These are phyloP conservation scores for Neonectria sp. DNA, from an alignment of 2,329 filamentous ascomycete genomes.

Conservation along the genomic window DNA sequence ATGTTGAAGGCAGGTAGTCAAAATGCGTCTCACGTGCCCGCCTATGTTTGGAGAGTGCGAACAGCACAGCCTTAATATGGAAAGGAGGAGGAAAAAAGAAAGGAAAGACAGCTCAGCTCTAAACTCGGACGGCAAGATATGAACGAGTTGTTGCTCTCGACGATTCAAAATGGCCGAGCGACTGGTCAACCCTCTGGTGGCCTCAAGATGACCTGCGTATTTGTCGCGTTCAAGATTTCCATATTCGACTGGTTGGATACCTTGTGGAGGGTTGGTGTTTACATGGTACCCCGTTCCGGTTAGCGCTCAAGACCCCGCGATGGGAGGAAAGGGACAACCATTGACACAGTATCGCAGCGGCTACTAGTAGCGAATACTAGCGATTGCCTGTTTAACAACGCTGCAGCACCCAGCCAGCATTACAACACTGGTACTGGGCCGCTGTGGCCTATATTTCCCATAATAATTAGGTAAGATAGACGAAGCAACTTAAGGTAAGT, in stretches of 20 bases:
- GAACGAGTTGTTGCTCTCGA: neutral
- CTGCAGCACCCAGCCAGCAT: no score
- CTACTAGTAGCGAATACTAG: neutral
- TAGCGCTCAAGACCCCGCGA: constrained; percentile 21
- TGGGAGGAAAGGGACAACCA: constrained; percentile 5
- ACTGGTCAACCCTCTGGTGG: constrained; percentile 7
- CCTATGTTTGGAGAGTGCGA: neutral
- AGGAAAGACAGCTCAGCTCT: neutral
- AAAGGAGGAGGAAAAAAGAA: neutral
- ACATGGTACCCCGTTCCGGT: constrained; percentile 27
- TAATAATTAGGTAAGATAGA: no score
- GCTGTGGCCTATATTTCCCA: no score
- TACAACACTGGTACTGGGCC: no score
- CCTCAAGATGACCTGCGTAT: constrained; percentile 6
- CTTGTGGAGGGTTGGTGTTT: constrained; percentile 29
- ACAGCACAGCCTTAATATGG: neutral
- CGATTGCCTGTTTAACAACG: neutral
- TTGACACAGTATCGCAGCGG: neutral
- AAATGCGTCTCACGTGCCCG: constrained; percentile 15
- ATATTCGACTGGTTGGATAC: constrained; percentile 19
- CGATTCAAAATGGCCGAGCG: constrained; percentile 3
- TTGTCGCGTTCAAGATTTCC: constrained; percentile 21
- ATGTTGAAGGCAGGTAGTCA: constrained; percentile 3
- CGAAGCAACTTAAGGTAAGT: neutral
- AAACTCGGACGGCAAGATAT: neutral